These are phyloP conservation scores for Ophiostoma himal-ulmi DNA, from an alignment of 2,329 filamentous ascomycete genomes.

Conservation along the genomic window DNA sequence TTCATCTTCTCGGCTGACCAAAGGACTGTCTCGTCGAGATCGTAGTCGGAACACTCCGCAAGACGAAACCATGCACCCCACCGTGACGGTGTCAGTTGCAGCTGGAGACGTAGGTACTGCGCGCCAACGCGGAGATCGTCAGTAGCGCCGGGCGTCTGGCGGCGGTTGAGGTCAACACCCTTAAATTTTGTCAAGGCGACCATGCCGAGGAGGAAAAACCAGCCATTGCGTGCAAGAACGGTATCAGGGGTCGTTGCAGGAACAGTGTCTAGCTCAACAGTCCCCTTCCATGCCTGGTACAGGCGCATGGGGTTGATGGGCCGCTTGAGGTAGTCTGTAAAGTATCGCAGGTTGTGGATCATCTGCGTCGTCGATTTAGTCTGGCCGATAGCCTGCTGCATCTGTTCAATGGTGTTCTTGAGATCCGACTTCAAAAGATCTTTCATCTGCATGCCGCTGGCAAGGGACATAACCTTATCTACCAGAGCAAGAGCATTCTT, in stretches of 20 bases:
- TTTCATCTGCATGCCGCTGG: constrained; percentile 78
- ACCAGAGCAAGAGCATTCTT: constrained; percentile 74
- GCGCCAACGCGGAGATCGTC: constrained; percentile 79
- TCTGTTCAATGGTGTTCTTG: constrained; percentile 83
- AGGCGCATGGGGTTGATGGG: constrained; percentile 76
- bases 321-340: constrained; percentile 73
- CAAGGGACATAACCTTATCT: constrained; percentile 75
- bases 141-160: constrained; percentile 70
- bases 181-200: constrained; percentile 82
- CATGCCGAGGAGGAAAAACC: constrained; percentile 89
- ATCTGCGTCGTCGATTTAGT: constrained; percentile 74
- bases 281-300: constrained; percentile 73
- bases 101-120: constrained; percentile 70
- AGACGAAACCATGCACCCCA: constrained; percentile 92
- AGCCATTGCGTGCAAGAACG: constrained; percentile 70
- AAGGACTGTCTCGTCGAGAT: constrained; percentile 77
- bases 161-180: constrained; percentile 61
- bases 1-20: constrained; percentile 92
- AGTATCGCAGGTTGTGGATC: constrained; percentile 79
- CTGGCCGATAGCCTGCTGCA: constrained; percentile 78
- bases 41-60: constrained; percentile 80
- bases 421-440: constrained; percentile 88
- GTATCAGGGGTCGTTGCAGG: constrained; percentile 63
- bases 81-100: constrained; percentile 73
- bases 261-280: constrained; percentile 66